phyloP scores from a whole-genome alignment of 345 rosid species.

The Eucalyptus regnans region DNA sequence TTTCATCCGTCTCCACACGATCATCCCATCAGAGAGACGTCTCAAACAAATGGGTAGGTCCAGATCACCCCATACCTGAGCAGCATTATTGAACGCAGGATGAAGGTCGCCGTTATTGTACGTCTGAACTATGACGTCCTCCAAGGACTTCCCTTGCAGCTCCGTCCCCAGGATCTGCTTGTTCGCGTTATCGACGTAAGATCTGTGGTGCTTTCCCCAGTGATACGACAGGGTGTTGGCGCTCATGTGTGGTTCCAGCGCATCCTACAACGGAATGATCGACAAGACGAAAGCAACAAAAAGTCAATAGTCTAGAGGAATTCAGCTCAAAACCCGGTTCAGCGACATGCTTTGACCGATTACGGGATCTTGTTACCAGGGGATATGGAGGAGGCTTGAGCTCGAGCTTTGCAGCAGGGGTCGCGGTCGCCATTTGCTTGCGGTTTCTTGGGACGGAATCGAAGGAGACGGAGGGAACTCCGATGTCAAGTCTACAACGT shows the following conservation, averaged over 20 bases:
- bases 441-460: background rate
- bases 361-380: background rate
- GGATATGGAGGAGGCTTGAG: background rate
- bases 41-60: background rate
- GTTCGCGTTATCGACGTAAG: conserved; percentile 79
- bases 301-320: background rate
- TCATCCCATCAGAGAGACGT: background rate
- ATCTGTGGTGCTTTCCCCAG: conserved; percentile 92
- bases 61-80: conserved; percentile 26
- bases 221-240: conserved; percentile 65
- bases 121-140: conserved; percentile 36
- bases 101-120: conserved; percentile 75
- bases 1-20: background rate
- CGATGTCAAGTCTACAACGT: background rate
- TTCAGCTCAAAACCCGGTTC: background rate
- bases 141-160: conserved; percentile 44
- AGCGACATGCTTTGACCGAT: background rate
- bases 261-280: conserved; percentile 27
- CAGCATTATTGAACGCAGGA: conserved; percentile 94
- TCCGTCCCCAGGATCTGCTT: conserved; percentile 70
- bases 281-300: background rate
- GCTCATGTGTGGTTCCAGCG: conserved; percentile 93
- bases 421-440: background rate
- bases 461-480: background rate
- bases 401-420: background rate